Conservation (phyloP, 805 yeast genomes). For the Candida sphagnicola region DNA sequence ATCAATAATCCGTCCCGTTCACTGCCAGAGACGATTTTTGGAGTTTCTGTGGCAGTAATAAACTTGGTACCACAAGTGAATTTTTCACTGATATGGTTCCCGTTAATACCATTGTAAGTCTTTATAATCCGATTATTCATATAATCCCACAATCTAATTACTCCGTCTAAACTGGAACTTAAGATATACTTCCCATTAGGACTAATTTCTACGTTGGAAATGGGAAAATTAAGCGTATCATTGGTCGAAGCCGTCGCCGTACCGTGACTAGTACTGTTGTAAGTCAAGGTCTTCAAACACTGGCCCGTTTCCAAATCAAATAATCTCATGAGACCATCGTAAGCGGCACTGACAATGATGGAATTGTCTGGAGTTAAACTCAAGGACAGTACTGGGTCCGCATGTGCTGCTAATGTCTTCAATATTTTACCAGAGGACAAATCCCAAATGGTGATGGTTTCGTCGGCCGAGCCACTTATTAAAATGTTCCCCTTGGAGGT, state of each 20-base stretch:
- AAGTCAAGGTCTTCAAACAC: constrained; percentile 84
- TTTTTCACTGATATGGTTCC: constrained; percentile 42
- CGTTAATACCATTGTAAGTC: constrained; percentile 46
- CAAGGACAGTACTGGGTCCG: constrained; percentile 80
- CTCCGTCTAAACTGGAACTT: constrained; percentile 79
- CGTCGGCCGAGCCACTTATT: constrained; percentile 84
- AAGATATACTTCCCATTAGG: constrained; percentile 79
- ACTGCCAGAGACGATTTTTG: constrained; percentile 57
- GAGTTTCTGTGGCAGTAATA: constrained; percentile 28
- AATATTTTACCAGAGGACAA: constrained; percentile 62
- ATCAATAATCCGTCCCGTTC: constrained; percentile 50
- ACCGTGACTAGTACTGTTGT: constrained; percentile 60
- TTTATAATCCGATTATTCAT: constrained; percentile 76
- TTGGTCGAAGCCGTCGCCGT: constrained; percentile 55
- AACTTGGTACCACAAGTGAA: constrained; percentile 53
- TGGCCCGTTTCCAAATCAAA: constrained; percentile 90
- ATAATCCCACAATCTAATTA: constrained; percentile 80
- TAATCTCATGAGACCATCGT: constrained; percentile 86
- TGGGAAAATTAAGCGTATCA: constrained; percentile 58
- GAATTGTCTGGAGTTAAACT: constrained; percentile 77
- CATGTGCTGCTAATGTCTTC: constrained; percentile 85
- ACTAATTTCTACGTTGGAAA: constrained; percentile 66
- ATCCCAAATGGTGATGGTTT: constrained; percentile 90
- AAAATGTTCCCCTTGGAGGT: constrained; percentile 73
- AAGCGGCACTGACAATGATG: constrained; percentile 79